phyloP scores from a whole-genome alignment of 345 rosid genomes.

The Pistacia integerrima region DNA sequence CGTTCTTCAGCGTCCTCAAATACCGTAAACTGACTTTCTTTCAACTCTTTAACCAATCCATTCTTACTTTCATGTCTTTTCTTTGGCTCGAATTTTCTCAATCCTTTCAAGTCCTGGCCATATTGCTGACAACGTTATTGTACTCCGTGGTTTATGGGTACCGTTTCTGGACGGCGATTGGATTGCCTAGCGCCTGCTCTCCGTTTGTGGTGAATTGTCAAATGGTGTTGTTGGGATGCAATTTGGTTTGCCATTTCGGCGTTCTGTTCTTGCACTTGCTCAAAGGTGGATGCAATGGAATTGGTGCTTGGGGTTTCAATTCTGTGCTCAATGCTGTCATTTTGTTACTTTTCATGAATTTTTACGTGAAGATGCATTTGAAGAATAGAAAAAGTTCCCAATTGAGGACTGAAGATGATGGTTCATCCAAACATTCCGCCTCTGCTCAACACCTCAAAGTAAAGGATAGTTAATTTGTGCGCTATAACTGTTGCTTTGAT shows the following conservation, averaged over 20 bases:
- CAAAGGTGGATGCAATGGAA: slow-evolving; percentile 93
- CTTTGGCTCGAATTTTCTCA: slow-evolving; percentile 94
- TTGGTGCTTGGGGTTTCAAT: slow-evolving; percentile 87
- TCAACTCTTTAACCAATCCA: slow-evolving; percentile 70
- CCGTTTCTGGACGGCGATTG: slow-evolving; percentile 91
- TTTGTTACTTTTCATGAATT: slow-evolving; percentile 60
- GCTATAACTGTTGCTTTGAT: neutral
- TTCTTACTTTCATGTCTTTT: slow-evolving; percentile 70
- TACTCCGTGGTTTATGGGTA: slow-evolving; percentile 82
- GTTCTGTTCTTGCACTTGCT: slow-evolving; percentile 67
- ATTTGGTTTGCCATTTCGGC: slow-evolving; percentile 74
- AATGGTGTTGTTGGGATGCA: slow-evolving; percentile 59
- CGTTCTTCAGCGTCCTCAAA: slow-evolving; percentile 59
- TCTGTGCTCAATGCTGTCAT: slow-evolving; percentile 72
- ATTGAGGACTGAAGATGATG: slow-evolving; percentile 1
- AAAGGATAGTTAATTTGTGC: neutral
- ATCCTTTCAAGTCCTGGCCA: slow-evolving; percentile 82
- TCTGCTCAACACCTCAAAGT: neutral
- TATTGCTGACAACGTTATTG: slow-evolving; percentile 60
- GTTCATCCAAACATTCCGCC: slow-evolving; percentile 10
- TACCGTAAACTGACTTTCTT: slow-evolving; percentile 54
- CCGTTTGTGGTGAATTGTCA: slow-evolving; percentile 75
- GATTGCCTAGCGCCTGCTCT: slow-evolving; percentile 69
- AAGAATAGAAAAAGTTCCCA: slow-evolving; percentile 3
- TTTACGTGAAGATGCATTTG: slow-evolving; percentile 50